A percentile compares a stretch with the other conserved stretches of the same genome.
Evolutionary conservation across 768 basidiomycete genomes (phyloP).

Genomic region (Phanerochaete sordida): DNA sequence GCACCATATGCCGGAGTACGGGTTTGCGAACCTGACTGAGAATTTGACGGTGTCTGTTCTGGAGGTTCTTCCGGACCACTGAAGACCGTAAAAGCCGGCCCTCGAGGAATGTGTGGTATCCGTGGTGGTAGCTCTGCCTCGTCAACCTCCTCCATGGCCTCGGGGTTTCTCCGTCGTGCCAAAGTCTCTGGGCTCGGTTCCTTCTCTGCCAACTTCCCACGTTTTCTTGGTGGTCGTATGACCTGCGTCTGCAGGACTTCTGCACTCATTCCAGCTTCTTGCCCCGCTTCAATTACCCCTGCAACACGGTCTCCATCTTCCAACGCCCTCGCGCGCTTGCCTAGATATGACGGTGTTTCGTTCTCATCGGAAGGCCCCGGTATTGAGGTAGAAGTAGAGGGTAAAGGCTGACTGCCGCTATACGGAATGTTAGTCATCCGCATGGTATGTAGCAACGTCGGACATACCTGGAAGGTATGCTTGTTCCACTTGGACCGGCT

Average conservation of each 20-base stretch:
- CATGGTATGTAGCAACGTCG: too few species aligned
- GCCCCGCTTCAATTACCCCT: constrained; percentile 39
- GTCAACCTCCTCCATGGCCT: background rate
- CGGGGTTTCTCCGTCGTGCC: background rate
- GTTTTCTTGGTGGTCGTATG: constrained; percentile 50
- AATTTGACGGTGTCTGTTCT: constrained; percentile 28
- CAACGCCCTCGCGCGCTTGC: constrained; percentile 60
- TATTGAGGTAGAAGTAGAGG: background rate
- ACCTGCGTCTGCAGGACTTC: constrained; percentile 35
- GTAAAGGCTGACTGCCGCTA: background rate
- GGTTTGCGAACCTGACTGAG: constrained; percentile 46
- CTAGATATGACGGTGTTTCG: constrained; percentile 42
- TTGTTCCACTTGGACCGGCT: background rate
- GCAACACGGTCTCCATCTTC: constrained; percentile 40
- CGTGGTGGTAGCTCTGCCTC: constrained; percentile 5
- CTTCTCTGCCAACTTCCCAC: constrained; percentile 33
- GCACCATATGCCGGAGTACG: constrained; percentile 22
- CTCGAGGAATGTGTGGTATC: constrained; percentile 21
- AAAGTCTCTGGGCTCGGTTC: constrained; percentile 17
- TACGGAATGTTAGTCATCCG: background rate
- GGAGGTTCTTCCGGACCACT: constrained; percentile 34
- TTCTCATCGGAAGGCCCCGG: background rate
- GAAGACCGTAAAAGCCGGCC: constrained; percentile 47
- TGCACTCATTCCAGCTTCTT: constrained; percentile 35
- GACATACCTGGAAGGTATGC: background rate